A percentile compares a stretch with the other conserved stretches of the same genome.
Conservation (phyloP, 768 basidiomycete species). For the Kwoniella europaea region DNA sequence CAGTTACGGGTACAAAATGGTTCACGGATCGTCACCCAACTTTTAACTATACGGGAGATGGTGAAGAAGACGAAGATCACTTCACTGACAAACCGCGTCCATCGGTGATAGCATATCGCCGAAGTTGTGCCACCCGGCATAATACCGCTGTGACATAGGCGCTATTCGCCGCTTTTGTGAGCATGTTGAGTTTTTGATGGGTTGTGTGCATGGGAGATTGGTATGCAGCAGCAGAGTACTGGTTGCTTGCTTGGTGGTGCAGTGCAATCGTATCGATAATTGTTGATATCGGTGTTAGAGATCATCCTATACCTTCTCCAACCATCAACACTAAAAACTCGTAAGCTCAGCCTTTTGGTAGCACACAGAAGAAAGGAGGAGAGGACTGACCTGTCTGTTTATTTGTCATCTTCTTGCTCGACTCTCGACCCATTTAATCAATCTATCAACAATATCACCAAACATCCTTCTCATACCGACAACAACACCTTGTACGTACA, state of each 20-base stretch:
- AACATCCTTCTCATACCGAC: not conserved
- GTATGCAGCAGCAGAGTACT: not conserved
- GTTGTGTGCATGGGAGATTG: not conserved
- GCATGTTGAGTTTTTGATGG: not conserved
- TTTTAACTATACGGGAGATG: no score
- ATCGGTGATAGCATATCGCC: slow-evolving; percentile 5
- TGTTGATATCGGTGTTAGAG: not conserved
- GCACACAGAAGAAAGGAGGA: not conserved
- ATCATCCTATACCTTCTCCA: slow-evolving; percentile 10
- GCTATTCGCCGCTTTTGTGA: slow-evolving; percentile 9
- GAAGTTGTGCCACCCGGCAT: not conserved
- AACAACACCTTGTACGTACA: not conserved
- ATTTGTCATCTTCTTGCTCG: not conserved
- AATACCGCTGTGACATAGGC: not conserved
- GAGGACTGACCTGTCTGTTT: slow-evolving; percentile 4
- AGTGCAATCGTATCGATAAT: slow-evolving; percentile 2
- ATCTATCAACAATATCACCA: not conserved
- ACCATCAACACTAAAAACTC: slow-evolving; percentile 26
- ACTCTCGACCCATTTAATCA: not conserved
- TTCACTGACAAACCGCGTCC: no score
- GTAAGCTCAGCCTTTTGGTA: slow-evolving; percentile 12
- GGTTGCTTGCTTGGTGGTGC: not conserved
- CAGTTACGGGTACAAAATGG: no score
- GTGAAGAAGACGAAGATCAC: no score
- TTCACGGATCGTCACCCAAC: no score